A percentile compares a stretch with the other conserved stretches of the same genome.
These are phyloP conservation scores for Saccharomycopsis schoenii DNA, from an alignment of 805 yeast genomes.

Conservation along the genomic window DNA sequence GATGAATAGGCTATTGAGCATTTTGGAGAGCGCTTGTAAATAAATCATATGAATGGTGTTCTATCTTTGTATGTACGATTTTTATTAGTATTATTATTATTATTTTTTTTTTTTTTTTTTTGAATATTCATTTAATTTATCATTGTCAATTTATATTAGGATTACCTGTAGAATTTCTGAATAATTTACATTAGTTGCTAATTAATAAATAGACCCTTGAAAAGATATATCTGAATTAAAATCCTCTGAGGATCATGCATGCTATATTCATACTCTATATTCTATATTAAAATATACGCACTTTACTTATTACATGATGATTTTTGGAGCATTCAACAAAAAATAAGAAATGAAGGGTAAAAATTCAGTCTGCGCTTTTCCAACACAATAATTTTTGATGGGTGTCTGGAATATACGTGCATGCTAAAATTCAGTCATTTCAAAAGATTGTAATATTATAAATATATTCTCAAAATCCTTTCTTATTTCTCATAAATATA, in stretches of 20 bases:
- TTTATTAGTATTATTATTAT: not conserved
- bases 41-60: not conserved
- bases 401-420: not conserved
- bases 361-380: not conserved
- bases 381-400: not conserved
- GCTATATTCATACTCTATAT: not conserved
- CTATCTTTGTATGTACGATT: not conserved
- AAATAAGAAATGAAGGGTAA: not conserved
- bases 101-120: no score
- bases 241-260: no score
- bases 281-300: not conserved
- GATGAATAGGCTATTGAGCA: slow-evolving; percentile 53
- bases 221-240: no score
- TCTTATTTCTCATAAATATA: no score
- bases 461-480: no score
- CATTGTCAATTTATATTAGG: no score
- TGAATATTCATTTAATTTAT: not conserved
- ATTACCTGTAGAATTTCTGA: no score
- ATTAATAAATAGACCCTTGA: no score
- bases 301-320: not conserved
- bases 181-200: no score
- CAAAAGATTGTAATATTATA: no score
- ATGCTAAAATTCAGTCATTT: no score
- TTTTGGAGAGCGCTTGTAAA: slow-evolving; percentile 26
- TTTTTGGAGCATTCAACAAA: not conserved